Evolutionary conservation across 352 stramenopile species (phyloP), one percentile per base, ranked within the genome.

Genomic region (Plasmopara viticola): DNA sequence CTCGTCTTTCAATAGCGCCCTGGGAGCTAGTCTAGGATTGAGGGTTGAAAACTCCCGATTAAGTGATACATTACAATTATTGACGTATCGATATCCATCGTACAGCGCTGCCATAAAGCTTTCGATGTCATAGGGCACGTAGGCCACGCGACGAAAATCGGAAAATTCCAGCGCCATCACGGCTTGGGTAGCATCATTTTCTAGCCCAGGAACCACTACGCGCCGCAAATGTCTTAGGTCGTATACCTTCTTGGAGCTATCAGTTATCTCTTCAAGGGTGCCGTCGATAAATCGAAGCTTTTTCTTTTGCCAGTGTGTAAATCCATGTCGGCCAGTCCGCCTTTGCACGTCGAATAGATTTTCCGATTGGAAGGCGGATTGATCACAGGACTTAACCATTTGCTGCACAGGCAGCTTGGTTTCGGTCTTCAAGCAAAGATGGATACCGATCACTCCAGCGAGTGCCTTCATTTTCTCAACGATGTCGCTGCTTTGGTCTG

Each of bases 101-200:
- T 87, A 87, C 8, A 92, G 20, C 9, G 76, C 72, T 5, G 66
- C 77, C 9, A 89, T 44, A 18, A 92, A 79, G n/a, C 61, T 66
- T 14, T 86, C 69, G 0, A 72, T 62, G 14, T 90, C 70, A 31
- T 71, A 73, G 4, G 70, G 68, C 5, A 74, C 60, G 47, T 90
- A 92, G 14, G 80, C 68, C 6, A 87, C 53, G 2, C 77, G 72
- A 56, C 62, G 68, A 10, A 73, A 75, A 54, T 88, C 77, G 4
- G 41, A 61, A 62, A 89, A 89, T n/a, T 90, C 78, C 45, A 91
- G 57, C 5, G 69, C 72, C 13, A 88, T 64, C 37, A 86, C 48
- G n/a, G 48, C 57, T 9, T 79, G 72, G 14, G 42, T 51, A 8
- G 57, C 61, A 34, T 72, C 58, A 41, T 44, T 64, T 13, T 62